Percentiles rank a stretch among this genome's conserved stretches.
Conservation (phyloP, 2,329 filamentous ascomycete genomes). For the Penicillium sp. region DNA sequence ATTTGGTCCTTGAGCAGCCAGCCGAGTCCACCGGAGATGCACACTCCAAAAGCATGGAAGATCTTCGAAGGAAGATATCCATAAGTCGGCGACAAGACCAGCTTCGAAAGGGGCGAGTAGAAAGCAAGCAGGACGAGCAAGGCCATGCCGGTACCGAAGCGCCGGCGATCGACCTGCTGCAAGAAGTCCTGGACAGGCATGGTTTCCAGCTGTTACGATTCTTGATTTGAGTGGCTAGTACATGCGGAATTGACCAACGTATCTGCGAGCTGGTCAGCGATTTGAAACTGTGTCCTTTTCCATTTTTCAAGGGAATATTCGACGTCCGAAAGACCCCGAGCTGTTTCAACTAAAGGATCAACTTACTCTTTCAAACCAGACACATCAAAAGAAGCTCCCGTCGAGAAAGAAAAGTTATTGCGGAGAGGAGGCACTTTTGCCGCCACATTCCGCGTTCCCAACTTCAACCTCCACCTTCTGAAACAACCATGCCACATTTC, state of each 20-base stretch:
- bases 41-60: constrained; percentile 69
- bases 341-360: background rate
- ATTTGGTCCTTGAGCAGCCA: constrained; percentile 66
- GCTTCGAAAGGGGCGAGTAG: constrained; percentile 53
- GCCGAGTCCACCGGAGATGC: constrained; percentile 67
- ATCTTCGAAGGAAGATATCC: constrained; percentile 76
- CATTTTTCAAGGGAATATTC: background rate
- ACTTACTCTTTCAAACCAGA: constrained; percentile 23
- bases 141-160: constrained; percentile 30
- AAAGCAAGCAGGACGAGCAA: constrained; percentile 42
- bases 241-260: constrained; percentile 4
- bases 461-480: constrained; percentile 16
- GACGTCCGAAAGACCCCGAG: background rate
- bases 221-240: constrained; percentile 4
- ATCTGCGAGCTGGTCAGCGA: constrained; percentile 12
- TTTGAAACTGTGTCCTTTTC: constrained; percentile 6
- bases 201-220: constrained; percentile 15
- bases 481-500: constrained; percentile 37
- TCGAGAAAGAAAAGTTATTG: constrained; percentile 12
- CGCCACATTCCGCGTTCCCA: constrained; percentile 30
- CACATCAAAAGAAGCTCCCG: constrained; percentile 12
- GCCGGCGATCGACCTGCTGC: constrained; percentile 27
- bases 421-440: constrained; percentile 27
- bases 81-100: constrained; percentile 82
- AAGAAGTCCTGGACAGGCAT: constrained; percentile 31